Evolutionary conservation across 192 early-diverging fungal genomes (phyloP).

Genomic region (Coemansia sp.): DNA sequence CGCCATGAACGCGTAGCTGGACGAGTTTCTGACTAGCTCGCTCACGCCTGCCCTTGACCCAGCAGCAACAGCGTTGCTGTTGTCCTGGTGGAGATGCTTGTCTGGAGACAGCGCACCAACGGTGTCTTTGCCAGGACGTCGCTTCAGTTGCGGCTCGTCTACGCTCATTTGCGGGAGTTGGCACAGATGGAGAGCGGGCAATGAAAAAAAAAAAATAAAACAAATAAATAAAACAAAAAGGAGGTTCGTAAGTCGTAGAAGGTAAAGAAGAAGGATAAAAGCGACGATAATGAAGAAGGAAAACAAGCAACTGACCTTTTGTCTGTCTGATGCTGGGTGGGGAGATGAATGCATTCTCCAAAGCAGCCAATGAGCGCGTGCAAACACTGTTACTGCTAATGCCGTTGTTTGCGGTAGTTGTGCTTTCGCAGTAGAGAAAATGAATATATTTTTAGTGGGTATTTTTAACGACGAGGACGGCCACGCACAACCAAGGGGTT

Average conservation of each 20-base stretch:
- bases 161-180: conserved; percentile 31
- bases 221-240: conserved; percentile 10
- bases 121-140: conserved; percentile 17
- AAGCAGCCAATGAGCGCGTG: conserved; percentile 15
- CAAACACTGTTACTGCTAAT: conserved; percentile 3
- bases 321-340: background rate
- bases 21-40: conserved; percentile 33
- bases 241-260: background rate
- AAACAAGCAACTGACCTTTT: background rate
- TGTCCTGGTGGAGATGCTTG: background rate
- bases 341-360: background rate
- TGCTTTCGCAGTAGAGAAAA: background rate
- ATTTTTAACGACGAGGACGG: conserved; percentile 45
- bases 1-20: conserved; percentile 36
- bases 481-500: conserved; percentile 71
- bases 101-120: background rate
- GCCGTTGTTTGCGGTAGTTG: background rate
- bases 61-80: background rate
- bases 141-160: conserved; percentile 30
- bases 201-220: background rate
- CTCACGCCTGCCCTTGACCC: conserved; percentile 11
- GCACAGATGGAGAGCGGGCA: background rate
- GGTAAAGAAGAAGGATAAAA: background rate
- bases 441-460: background rate
- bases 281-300: background rate